Conservation (phyloP, 2,329 filamentous ascomycete species). For the Metarhizium humberi region DNA sequence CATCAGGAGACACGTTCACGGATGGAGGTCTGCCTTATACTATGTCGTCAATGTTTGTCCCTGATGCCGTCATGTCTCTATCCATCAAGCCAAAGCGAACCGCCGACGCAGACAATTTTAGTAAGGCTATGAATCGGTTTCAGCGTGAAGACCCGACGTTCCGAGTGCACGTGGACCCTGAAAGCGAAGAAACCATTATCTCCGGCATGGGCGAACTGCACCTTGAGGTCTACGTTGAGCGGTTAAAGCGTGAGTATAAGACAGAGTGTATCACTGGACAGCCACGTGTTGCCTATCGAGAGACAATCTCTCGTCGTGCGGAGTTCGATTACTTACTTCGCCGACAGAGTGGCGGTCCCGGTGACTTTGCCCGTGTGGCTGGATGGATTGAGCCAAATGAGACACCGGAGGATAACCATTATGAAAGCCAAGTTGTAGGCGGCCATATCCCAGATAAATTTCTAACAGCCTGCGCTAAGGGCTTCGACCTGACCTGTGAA, state of each 20-base stretch:
- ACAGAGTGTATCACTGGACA: constrained; percentile 94
- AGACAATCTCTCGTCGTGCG: constrained; percentile 73
- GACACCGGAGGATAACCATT: constrained; percentile 63
- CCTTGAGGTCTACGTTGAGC: constrained; percentile 94
- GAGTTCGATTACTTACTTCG: constrained; percentile 90
- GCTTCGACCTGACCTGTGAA: constrained; percentile 72
- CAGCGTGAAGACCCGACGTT: constrained; percentile 98
- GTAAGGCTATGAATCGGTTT: constrained; percentile 97
- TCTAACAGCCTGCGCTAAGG: constrained; percentile 88
- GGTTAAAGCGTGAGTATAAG: constrained; percentile 92
- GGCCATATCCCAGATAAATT: constrained; percentile 94
- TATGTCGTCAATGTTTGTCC: constrained; percentile 97
- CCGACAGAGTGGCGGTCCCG: constrained; percentile 91
- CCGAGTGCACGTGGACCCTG: constrained; percentile 82
- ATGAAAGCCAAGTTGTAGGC: constrained; percentile 80
- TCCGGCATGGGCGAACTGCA: constrained; percentile 97
- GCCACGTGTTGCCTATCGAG: constrained; percentile 92
- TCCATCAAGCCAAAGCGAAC: constrained; percentile 94
- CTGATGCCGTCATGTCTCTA: constrained; percentile 94
- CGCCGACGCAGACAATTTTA: constrained; percentile 89
- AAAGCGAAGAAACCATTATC: constrained; percentile 95
- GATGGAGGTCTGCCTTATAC: constrained; percentile 86
- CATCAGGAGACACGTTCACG: constrained; percentile 96
- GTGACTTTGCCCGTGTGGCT: constrained; percentile 87
- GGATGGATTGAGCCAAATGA: constrained; percentile 86